Evolutionary conservation across 371 early-diverging fungal species (phyloP).

Genomic region (Actinomucor elegans): DNA sequence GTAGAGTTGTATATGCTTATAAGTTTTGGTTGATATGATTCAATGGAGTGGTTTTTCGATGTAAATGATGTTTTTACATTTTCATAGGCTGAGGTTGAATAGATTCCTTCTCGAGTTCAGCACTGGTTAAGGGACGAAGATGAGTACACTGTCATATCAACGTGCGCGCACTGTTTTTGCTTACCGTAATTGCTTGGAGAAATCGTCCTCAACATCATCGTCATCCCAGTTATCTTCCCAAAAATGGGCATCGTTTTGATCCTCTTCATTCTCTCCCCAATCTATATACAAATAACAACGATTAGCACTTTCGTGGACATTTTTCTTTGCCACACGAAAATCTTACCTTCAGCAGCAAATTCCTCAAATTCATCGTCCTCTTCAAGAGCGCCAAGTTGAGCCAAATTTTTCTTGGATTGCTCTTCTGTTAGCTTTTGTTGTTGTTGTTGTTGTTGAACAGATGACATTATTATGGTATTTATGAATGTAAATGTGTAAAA

Average conservation of each 20-base stretch:
- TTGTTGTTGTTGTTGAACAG: conserved; percentile 28
- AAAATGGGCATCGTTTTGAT: conserved; percentile 69
- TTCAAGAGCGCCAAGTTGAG: conserved; percentile 71
- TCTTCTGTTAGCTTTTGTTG: conserved; percentile 31
- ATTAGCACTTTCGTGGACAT: neutral
- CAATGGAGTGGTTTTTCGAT: too few species aligned
- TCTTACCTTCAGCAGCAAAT: conserved; percentile 80
- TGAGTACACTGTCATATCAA: neutral
- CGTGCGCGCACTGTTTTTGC: neutral
- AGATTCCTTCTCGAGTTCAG: conserved; percentile 25
- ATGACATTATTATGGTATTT: conserved; percentile 2
- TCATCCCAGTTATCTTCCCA: conserved; percentile 96
- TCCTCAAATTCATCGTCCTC: conserved; percentile 95
- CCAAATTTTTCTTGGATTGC: conserved; percentile 33
- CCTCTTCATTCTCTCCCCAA: conserved; percentile 82
- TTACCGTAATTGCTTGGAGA: conserved; percentile 82
- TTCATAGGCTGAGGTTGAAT: conserved; percentile 30
- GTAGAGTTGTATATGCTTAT: too few species aligned
- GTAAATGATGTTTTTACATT: conserved; percentile 13
- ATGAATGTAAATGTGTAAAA: neutral
- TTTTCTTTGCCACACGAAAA: neutral
- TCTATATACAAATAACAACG: conserved; percentile 46
- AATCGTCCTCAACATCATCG: conserved; percentile 89
- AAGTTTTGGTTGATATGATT: too few species aligned
- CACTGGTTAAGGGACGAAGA: conserved; percentile 3